Evolutionary conservation across 2,329 filamentous ascomycete genomes (phyloP), one percentile per base, ranked within the genome.

Genomic region (Trematosphaeria pertusa): DNA sequence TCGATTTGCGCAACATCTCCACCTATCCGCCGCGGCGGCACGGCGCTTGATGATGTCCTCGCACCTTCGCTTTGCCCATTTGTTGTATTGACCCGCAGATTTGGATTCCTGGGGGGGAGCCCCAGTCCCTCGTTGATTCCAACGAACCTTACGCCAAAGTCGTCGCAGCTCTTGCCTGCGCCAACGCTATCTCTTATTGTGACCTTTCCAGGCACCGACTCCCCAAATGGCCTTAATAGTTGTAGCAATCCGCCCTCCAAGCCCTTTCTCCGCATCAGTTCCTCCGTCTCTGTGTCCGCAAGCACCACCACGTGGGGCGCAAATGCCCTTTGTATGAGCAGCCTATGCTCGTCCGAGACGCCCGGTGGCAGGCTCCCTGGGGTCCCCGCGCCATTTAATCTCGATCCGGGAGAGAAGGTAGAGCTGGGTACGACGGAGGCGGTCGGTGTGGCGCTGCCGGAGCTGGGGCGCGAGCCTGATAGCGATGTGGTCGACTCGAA

Each of bases 111-210:
- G 17, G 66, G 49, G 18, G 70, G 73, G 33, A 65, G 65, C 32
- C 75, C 73, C 33, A 78, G 65, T 20, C 76, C 76, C 61, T 80
- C 76, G 47, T 85, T 85, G 43, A 95, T 83, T 48, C 84, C 82
- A 4, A 88, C 85, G 69, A 99, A 97, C 44, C 91, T 87, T 47
- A 99, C 82, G 1, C 90, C 87, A 72, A 91, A 99, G 69, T 97
- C 91, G 44, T 97, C 93, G 76, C 88, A 93, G 30, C 84, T 83
- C 65, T 85, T 85, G 67, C 91, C 92, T 33, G 87, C 84, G 7
- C 94, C 93, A 58, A 89, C 86, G 66, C 92, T 97, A 73, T 99
- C 94, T 61, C 94, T 81, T 44, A 97, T 87, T 3, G 89, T 89
- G 40, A 99, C 87, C 65, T 94, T 96, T 21, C 94, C 94, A 38